Conservation (phyloP, 257 asterid genomes). For the Cinchona pubescens region DNA sequence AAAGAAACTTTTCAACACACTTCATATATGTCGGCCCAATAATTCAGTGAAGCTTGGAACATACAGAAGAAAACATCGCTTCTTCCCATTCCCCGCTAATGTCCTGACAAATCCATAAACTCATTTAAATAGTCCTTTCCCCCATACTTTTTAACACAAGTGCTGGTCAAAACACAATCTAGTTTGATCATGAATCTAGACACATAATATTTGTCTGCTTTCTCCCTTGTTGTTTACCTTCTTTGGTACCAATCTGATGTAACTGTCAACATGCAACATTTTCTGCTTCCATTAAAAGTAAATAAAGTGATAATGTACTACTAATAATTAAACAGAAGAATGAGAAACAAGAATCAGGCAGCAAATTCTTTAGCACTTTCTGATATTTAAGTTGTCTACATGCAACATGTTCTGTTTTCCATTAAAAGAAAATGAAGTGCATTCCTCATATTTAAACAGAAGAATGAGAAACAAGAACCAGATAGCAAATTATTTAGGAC, state of each 20-base stretch:
- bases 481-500: neutral
- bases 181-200: slow-evolving; percentile 16
- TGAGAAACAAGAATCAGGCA: neutral
- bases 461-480: neutral
- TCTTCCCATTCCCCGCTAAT: slow-evolving; percentile 29
- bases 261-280: neutral
- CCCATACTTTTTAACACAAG: neutral
- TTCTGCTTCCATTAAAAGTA: neutral
- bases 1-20: slow-evolving; percentile 8
- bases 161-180: slow-evolving; percentile 21
- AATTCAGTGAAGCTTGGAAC: slow-evolving; percentile 21
- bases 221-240: neutral
- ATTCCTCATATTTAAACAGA: neutral
- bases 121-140: slow-evolving; percentile 1
- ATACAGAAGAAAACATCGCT: slow-evolving; percentile 24
- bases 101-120: neutral
- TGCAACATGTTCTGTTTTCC: slow-evolving; percentile 1
- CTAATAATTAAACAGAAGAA: neutral
- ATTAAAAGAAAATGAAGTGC: neutral
- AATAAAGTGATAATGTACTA: neutral
- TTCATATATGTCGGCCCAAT: slow-evolving; percentile 22
- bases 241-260: neutral
- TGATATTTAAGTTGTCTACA: neutral
- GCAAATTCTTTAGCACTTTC: neutral
- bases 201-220: slow-evolving; percentile 16